Conservation (phyloP, 345 rosid genomes). For the Schrenkiella parvula region DNA sequence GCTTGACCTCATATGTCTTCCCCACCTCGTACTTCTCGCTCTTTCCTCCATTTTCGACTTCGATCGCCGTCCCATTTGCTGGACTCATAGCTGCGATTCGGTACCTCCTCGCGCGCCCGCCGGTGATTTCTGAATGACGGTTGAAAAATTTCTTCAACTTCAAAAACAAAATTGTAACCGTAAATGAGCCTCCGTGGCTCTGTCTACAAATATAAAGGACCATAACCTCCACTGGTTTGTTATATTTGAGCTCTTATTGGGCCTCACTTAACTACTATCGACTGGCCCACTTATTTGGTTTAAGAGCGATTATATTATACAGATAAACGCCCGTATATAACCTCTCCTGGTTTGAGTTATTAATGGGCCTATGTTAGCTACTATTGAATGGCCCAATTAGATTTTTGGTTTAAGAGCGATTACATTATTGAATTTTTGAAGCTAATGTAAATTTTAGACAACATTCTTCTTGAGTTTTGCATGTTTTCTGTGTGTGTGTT, state of each 20-base stretch:
- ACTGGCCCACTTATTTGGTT: no score
- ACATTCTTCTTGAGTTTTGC: not conserved
- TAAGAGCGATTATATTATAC: no score
- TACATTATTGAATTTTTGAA: slow-evolving; percentile 33
- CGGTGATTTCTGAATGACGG: slow-evolving; percentile 5
- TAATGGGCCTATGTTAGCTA: not conserved
- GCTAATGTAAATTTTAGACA: not conserved
- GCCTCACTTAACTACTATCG: not conserved
- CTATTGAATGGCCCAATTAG: slow-evolving; percentile 54
- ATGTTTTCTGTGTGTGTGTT: not conserved
- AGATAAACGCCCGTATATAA: no score
- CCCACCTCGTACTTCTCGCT: slow-evolving; percentile 63
- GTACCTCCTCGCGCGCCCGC: not conserved
- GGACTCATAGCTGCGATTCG: slow-evolving; percentile 20
- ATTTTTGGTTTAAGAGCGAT: slow-evolving; percentile 53
- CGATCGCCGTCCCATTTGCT: not conserved
- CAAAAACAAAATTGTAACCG: not conserved
- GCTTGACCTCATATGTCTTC: slow-evolving; percentile 64
- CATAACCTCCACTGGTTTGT: not conserved
- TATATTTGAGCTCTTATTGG: not conserved
- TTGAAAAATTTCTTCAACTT: slow-evolving; percentile 8
- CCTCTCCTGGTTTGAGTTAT: no score
- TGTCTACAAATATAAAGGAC: not conserved
- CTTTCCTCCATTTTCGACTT: not conserved
- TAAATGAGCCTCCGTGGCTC: not conserved